A percentile compares a stretch with the other conserved stretches of the same genome.
Evolutionary conservation across 2,329 filamentous ascomycete species (phyloP).

Genomic region (Pseudomassariella vexata): DNA sequence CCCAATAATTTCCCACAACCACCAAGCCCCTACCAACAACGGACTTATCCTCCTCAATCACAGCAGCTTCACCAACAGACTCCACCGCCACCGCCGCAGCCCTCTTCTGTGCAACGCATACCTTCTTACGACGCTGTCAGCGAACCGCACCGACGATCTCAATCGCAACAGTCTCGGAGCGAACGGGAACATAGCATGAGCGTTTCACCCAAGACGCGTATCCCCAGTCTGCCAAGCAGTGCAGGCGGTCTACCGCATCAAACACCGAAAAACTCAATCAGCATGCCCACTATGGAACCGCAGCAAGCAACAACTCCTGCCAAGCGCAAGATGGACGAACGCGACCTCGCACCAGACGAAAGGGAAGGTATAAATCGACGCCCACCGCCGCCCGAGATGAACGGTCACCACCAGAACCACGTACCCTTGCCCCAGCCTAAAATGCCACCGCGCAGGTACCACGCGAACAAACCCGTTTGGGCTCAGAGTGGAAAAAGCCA

Average conservation of each 20-base stretch:
- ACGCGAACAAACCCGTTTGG: slow-evolving; percentile 40
- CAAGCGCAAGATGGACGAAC: slow-evolving; percentile 44
- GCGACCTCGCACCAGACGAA: slow-evolving; percentile 43
- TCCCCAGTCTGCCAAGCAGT: slow-evolving; percentile 40
- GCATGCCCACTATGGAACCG: slow-evolving; percentile 23
- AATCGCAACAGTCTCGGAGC: slow-evolving; percentile 47
- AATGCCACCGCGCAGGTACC: slow-evolving; percentile 32
- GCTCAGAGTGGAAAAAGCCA: slow-evolving; percentile 33
- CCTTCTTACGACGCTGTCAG: slow-evolving; percentile 36
- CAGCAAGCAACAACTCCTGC: slow-evolving; percentile 33
- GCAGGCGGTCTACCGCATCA: slow-evolving; percentile 12
- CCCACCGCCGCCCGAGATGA: slow-evolving; percentile 42
- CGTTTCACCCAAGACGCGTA: slow-evolving; percentile 71
- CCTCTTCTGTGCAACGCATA: slow-evolving; percentile 32
- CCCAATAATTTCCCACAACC: slow-evolving; percentile 40
- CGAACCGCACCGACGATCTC: slow-evolving; percentile 41
- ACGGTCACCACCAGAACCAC: slow-evolving; percentile 29
- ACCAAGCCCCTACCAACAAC: slow-evolving; percentile 55
- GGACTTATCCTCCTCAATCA: slow-evolving; percentile 27
- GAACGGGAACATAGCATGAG: slow-evolving; percentile 68
- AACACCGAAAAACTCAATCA: slow-evolving; percentile 12
- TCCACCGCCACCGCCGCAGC: slow-evolving; percentile 27
- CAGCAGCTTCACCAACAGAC: slow-evolving; percentile 13
- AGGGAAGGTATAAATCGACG: slow-evolving; percentile 40
- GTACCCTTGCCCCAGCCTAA: slow-evolving; percentile 18